Evolutionary conservation across 2,329 filamentous ascomycete species (phyloP), one percentile per base, ranked within the genome.

Genomic region (Cordyceps javanica): DNA sequence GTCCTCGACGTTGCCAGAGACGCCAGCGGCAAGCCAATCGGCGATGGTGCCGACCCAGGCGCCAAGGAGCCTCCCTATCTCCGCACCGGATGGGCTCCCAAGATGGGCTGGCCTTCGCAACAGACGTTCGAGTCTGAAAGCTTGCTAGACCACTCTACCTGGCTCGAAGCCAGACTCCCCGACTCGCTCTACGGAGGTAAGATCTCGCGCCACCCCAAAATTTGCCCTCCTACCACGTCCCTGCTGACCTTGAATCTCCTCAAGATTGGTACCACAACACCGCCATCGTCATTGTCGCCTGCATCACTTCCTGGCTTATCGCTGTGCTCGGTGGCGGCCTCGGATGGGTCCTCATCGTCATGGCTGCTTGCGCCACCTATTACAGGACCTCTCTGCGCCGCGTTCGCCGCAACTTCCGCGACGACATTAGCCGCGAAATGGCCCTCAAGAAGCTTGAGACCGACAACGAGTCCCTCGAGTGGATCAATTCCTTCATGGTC

Each of bases 401-500:
- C 62, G 91, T 97, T 60, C 88, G 94, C 65, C 87, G 94, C 64
- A 99, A 99, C 72, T 96, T 96, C 72, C 87, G 93, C 60, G 94
- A 99, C 73, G 94, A 99, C 68, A 83, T 99, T 64, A 88, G 87
- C 60, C 87, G 94, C 55, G 92, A 97, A 72, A 81, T 97, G 79
- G 87, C 88, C 13, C 89, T 97, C 73, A 88, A 87, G 72, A 89
- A 82, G 66, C 78, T 99, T 55, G 94, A 97, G 65, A 94, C 86
- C 9, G 94, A 99, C 65, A 86, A 85, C 26, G 94, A 99, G 74
- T 94, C 89, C 58, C 78, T 99, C 50, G 94, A 99, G 72, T 99
- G 94, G 94, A 97, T 99, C 72, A 99, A 99, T 79, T 96, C 91
- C 65, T 99, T 99, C 76, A 72, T 99, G 66, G 86, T 95, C 75